Percentiles rank a stretch among this genome's conserved stretches.
Evolutionary conservation across 2,329 filamentous ascomycete species (phyloP).

Genomic region (Falciphora oryzae): DNA sequence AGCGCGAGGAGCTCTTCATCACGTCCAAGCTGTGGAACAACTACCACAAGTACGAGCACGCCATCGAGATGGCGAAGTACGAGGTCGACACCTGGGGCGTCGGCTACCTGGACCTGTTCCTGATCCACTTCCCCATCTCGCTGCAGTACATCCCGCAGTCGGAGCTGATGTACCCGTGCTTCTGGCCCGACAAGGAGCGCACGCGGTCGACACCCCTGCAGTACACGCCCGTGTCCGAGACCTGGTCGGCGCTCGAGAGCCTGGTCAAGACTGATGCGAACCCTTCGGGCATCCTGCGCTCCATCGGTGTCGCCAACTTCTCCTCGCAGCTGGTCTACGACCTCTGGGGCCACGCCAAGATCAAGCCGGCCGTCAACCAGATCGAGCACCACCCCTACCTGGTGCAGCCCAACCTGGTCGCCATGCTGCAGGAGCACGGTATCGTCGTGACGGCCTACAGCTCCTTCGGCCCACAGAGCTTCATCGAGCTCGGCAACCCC

Average conservation of each 20-base stretch:
- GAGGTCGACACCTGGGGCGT: conserved; percentile 47
- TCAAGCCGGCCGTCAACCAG: conserved; percentile 50
- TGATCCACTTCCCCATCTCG: conserved; percentile 14
- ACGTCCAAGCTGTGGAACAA: conserved; percentile 54
- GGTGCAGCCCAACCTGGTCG: conserved; percentile 49
- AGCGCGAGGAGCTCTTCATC: conserved; percentile 58
- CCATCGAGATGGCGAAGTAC: conserved; percentile 54
- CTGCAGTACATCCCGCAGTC: conserved; percentile 33
- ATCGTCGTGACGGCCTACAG: conserved; percentile 61
- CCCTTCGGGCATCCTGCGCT: conserved; percentile 42
- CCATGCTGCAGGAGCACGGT: conserved; percentile 49
- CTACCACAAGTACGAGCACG: conserved; percentile 56
- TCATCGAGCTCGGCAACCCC: conserved; percentile 63
- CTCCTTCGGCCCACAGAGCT: conserved; percentile 56
- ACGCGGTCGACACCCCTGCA: conserved; percentile 34
- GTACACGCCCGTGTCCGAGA: conserved; percentile 40
- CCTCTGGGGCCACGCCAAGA: conserved; percentile 37
- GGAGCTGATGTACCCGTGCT: conserved; percentile 32
- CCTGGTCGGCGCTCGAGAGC: conserved; percentile 53
- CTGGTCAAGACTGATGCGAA: conserved; percentile 38
- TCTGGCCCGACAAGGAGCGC: conserved; percentile 36
- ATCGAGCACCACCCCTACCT: conserved; percentile 68
- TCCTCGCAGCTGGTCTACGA: conserved; percentile 53
- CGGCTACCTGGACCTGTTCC: conserved; percentile 15
- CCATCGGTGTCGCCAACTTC: conserved; percentile 58